Base-by-base conservation (phyloP, 164 flowering plant genomes). In the Vitis riparia region DNA sequence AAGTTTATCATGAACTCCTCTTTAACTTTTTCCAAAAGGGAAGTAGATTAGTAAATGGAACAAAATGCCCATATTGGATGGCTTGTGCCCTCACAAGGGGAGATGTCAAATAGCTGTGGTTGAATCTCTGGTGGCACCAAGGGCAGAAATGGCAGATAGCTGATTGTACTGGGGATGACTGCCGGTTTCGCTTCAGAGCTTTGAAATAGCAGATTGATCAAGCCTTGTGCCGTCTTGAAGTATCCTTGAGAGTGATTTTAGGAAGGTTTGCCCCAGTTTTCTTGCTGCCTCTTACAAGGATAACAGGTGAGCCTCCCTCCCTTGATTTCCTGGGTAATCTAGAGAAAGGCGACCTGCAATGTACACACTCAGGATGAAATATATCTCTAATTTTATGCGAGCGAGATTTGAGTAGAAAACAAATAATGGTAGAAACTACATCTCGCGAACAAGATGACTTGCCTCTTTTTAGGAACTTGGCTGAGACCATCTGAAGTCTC, bases 401-500 rank as follows among this genome's bases (percentile, higher is more conserved):
- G 11, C 29, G n/a, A 19, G 12, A 44, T 1, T 30, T n/a, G 16
- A 50, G 17, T 19, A 50, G 27, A 60, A 44, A 5, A 48, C 14
- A 56, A 55, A 73, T 3, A 15, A 13, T 19, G 3, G 3, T 11
- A 61, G 1, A 65, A 50, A 51, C 51, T 11, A 9, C 11, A 55
- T 27, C 15, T 64, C n/a, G 37, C 48, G 56, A 48, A 48, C 51
- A 56, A 68, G 2, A 51, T 4, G 48, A 73, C 85, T 79, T 80
- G 75, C 85, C 88, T 80, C 67, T 67, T 79, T 63, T 67, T 71
- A 51, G 72, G 68, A 70, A 65, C 77, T 62, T 70, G 73, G 65
- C 61, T 61, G 44, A 53, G 63, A 68, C 64, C 29, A 71, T 67
- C 73, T 37, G 70, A 48, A 23, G 67, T 50, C 17, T 51, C 75